Base-by-base conservation (phyloP, 2,329 filamentous ascomycete genomes). In the Neonectria faginata region DNA sequence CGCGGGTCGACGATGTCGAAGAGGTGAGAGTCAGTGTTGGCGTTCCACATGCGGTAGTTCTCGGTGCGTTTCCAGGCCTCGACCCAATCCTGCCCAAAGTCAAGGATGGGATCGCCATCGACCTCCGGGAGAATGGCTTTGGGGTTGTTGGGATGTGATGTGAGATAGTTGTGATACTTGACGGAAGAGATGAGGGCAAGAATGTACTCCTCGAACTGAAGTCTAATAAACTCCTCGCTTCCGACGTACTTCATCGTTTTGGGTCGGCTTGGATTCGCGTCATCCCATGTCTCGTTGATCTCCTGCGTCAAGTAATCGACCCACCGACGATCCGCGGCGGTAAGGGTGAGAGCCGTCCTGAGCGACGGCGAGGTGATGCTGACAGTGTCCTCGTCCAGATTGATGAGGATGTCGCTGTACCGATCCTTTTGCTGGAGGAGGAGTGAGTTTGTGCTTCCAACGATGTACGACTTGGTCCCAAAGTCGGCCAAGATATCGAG, bases 181-280 rank as follows among this genome's bases (percentile, higher is more conserved):
- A 94, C 91, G 0, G 92, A 89, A 0, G 94, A 92, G 47, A 98
- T 88, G 67, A 99, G 86, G 0, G 94, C 93, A 25, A 98, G 86
- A 6, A 99, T 86, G 76, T 99, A 99, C 74, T 97, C 94, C 79
- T 99, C 96, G 67, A 99, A 99, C 74, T 98, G 95, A 44, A 97
- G 88, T 31, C 96, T 89, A 72, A 99, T 99, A 75, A 97, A 97
- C 77, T 98, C 96, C 80, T 99, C 96, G 67, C 94, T 97, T 31
- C 96, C 96, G 41, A 93, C 90, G 75, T 97, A 99, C 31, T 94
- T 94, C 84, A 97, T 91, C 2, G 93, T 97, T 74, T 94, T 97
- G n/a, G 96, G 96, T 52, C 92, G 87, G 67, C 89, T 88, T 0
- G 96, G 96, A 74, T 98, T 95, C 5, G 89, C 84, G 45, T 97